Conservation (phyloP, 1,139 yeast species). For the Debaryomyces fabryi region DNA sequence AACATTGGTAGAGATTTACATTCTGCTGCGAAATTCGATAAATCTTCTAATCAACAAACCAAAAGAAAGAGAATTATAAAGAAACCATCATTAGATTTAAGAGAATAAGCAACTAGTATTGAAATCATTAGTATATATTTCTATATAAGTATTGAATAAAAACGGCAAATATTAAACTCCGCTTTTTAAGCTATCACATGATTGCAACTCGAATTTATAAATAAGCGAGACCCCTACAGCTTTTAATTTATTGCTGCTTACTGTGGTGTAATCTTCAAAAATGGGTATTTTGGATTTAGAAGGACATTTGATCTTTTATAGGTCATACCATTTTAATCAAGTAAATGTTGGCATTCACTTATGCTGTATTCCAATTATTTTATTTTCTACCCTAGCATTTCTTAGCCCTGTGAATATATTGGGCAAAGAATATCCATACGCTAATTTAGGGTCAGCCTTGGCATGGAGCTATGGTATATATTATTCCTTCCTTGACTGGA, state of each 20-base stretch:
- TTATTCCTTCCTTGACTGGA: constrained; percentile 46
- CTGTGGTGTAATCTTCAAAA: neutral
- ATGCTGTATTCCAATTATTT: constrained; percentile 76
- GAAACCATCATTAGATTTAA: constrained; percentile 56
- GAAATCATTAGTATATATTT: neutral
- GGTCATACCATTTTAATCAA: constrained; percentile 74
- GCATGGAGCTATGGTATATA: constrained; percentile 42
- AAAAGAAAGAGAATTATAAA: constrained; percentile 53
- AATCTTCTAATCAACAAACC: constrained; percentile 25
- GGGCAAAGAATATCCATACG: constrained; percentile 30
- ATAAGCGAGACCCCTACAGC: neutral
- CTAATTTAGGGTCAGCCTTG: constrained; percentile 41
- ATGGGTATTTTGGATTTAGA: constrained; percentile 51
- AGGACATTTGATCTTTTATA: constrained; percentile 77
- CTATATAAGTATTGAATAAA: neutral
- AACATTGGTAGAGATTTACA: constrained; percentile 71
- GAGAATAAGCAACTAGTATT: constrained; percentile 30
- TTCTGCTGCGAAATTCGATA: constrained; percentile 51
- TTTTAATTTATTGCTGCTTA: neutral
- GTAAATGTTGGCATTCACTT: constrained; percentile 78
- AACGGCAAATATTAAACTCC: neutral
- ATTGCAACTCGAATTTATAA: constrained; percentile 1
- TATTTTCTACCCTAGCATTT: constrained; percentile 55
- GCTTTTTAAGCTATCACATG: neutral
- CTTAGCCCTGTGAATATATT: constrained; percentile 25